Evolutionary conservation across 2,329 filamentous ascomycete genomes (phyloP).

Genomic region (Cercospora sp.): DNA sequence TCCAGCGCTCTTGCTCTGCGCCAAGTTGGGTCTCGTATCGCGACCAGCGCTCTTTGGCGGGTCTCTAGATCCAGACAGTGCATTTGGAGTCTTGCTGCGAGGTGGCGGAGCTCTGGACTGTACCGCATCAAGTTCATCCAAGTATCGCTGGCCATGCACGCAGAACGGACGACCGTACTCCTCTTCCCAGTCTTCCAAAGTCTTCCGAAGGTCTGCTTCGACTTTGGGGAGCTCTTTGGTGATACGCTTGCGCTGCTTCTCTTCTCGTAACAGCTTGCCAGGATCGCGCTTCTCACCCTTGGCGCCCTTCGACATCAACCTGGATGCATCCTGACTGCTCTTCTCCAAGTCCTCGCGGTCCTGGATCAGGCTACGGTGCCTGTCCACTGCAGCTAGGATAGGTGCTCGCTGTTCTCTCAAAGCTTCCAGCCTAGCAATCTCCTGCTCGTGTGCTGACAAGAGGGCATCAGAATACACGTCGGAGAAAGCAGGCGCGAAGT

Average conservation of each 20-base stretch:
- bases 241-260: conserved; percentile 98
- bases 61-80: conserved; percentile 31
- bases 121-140: conserved; percentile 74
- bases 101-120: conserved; percentile 59
- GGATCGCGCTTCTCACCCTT: conserved; percentile 95
- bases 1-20: conserved; percentile 38
- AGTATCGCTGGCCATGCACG: conserved; percentile 86
- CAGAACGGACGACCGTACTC: conserved; percentile 92
- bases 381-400: conserved; percentile 77
- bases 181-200: conserved; percentile 85
- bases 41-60: conserved; percentile 35
- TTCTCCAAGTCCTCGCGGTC: conserved; percentile 85
- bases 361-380: conserved; percentile 75
- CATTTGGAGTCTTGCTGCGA: conserved; percentile 64
- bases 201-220: conserved; percentile 75
- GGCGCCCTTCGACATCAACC: conserved; percentile 84
- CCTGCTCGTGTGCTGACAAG: conserved; percentile 89
- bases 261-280: conserved; percentile 86
- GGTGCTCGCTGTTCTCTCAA: conserved; percentile 86
- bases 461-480: conserved; percentile 96
- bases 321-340: conserved; percentile 91
- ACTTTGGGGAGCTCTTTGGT: conserved; percentile 94
- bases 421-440: conserved; percentile 77
- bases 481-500: conserved; percentile 87
- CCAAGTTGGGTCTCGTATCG: conserved; percentile 18